Evolutionary conservation across 768 basidiomycete genomes (phyloP).

Genomic region (Rhodotorula graminis): DNA sequence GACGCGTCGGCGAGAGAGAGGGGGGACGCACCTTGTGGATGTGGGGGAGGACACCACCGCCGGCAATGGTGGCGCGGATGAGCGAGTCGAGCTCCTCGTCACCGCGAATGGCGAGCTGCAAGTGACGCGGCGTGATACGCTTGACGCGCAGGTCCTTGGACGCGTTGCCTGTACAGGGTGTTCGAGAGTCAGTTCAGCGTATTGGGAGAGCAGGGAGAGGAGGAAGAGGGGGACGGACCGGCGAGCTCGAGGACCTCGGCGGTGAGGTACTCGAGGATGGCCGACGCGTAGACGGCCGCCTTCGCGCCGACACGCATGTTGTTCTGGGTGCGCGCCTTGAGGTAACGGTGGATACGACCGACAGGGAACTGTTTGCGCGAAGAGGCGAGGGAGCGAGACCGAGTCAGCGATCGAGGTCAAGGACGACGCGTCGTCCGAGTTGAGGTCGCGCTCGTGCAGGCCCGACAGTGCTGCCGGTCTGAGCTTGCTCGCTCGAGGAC

Average conservation of each 20-base stretch:
- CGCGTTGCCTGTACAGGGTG: constrained; percentile 66
- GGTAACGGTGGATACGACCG: constrained; percentile 92
- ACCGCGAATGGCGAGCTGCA: constrained; percentile 92
- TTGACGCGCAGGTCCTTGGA: constrained; percentile 96
- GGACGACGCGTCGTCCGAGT: too few relatives aligned
- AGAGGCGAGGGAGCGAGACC: neutral
- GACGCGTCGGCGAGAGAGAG: too few relatives aligned
- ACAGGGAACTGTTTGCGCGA: constrained; percentile 69
- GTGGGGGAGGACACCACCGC: constrained; percentile 49
- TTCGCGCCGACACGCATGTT: constrained; percentile 96
- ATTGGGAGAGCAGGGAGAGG: neutral
- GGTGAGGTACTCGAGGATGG: constrained; percentile 91
- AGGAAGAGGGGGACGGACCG: constrained; percentile 58
- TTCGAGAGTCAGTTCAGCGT: neutral
- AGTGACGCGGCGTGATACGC: constrained; percentile 90
- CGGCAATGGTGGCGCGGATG: constrained; percentile 85
- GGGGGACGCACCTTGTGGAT: constrained; percentile 40
- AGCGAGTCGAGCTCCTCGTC: constrained; percentile 96
- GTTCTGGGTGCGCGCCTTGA: constrained; percentile 86
- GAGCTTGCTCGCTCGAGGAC: too few relatives aligned
- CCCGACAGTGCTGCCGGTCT: too few relatives aligned
- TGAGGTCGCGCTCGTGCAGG: too few relatives aligned
- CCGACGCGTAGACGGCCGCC: constrained; percentile 92
- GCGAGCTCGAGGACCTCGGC: constrained; percentile 94
- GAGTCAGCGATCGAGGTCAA: neutral